Evolutionary conservation across 108 stramenopile genomes (phyloP).

Genomic region (Epipyxis sp.): DNA sequence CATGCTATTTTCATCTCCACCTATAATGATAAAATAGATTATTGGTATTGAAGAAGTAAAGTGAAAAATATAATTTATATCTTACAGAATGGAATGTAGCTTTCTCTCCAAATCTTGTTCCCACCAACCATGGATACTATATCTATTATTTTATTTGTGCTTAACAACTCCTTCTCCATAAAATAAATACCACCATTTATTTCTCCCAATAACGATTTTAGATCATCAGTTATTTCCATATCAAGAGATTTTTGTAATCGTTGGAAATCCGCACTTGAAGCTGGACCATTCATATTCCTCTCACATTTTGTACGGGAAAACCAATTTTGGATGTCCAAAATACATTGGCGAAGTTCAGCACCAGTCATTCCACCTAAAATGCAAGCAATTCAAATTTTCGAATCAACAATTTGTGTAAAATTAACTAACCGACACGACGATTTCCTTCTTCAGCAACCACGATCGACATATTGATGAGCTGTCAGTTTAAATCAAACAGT

Average conservation of each 20-base stretch:
- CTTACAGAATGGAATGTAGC: slow-evolving; percentile 4
- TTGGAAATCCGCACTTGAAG: slow-evolving; percentile 3
- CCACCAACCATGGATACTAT: not conserved
- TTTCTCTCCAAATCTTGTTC: not conserved
- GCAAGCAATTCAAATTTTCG: not conserved
- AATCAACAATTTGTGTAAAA: not conserved
- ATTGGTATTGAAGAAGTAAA: too few species aligned
- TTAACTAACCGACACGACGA: not conserved
- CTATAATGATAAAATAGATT: too few species aligned
- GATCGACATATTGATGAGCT: not conserved
- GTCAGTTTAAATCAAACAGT: too few species aligned
- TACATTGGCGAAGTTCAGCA: not conserved
- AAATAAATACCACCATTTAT: slow-evolving; percentile 26
- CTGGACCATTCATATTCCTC: not conserved
- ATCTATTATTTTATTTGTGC: not conserved
- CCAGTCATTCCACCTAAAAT: not conserved
- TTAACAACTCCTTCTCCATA: not conserved
- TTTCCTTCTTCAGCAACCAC: slow-evolving; percentile 24
- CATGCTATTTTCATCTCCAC: not conserved
- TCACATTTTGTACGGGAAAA: not conserved
- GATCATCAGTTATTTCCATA: not conserved
- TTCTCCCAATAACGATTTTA: slow-evolving; percentile 17
- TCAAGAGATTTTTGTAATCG: slow-evolving; percentile 1
- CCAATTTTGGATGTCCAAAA: slow-evolving; percentile 6
- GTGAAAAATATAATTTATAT: slow-evolving; percentile 8